Conservation (phyloP, 257 asterid species). For the Verbena officinalis region DNA sequence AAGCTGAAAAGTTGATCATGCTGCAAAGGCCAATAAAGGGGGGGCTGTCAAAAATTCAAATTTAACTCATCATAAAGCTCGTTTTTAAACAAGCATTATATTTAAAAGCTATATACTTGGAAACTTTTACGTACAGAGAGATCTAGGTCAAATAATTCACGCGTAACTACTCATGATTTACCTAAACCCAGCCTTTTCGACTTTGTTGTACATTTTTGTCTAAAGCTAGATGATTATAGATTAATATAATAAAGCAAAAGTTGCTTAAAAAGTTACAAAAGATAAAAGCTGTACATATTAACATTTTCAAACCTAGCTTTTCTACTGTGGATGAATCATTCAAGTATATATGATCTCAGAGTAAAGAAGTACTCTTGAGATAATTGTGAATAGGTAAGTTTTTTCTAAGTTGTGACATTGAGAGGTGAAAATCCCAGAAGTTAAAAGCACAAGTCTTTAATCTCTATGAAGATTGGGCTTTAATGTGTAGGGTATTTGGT, state of each 20-base stretch:
- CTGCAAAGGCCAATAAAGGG: background rate
- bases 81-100: background rate
- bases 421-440: background rate
- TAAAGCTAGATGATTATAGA: constrained; percentile 29
- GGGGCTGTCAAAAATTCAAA: constrained; percentile 27
- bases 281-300: background rate
- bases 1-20: constrained; percentile 9
- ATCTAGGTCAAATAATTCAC: constrained; percentile 28
- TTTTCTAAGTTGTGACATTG: background rate
- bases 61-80: constrained; percentile 1
- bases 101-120: background rate
- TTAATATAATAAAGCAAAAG: constrained; percentile 30
- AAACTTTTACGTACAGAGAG: background rate
- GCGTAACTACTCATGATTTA: constrained; percentile 23
- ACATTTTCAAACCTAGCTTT: background rate
- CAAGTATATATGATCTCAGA: background rate
- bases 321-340: background rate
- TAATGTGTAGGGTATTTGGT: too few species aligned
- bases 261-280: constrained; percentile 34
- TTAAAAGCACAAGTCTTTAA: background rate
- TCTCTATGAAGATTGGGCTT: too few species aligned
- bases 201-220: constrained; percentile 32
- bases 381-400: too few species aligned
- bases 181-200: constrained; percentile 36
- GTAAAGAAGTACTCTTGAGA: too few species aligned